phyloP scores from a whole-genome alignment of 768 basidiomycete species.

The Infundibulicybe gibba region DNA sequence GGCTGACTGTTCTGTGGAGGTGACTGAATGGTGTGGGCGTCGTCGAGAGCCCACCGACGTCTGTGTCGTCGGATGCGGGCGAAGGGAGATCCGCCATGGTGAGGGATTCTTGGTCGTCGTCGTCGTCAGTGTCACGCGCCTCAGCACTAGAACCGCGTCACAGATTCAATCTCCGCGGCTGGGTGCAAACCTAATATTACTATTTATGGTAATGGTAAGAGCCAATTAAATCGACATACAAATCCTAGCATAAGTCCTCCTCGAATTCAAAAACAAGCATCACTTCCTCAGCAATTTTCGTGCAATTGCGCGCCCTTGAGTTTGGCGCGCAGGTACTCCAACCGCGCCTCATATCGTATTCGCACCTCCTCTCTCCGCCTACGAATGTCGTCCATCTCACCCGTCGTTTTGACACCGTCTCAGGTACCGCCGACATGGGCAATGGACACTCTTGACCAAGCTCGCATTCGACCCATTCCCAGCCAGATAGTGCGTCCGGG shows the following conservation, averaged over 20 bases:
- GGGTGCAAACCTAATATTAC: no score
- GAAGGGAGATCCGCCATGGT: constrained; percentile 26
- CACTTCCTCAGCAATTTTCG: constrained; percentile 72
- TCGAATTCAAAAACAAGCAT: constrained; percentile 10
- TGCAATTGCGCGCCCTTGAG: constrained; percentile 81
- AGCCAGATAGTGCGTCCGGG: constrained; percentile 26
- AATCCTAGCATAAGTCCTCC: constrained; percentile 10
- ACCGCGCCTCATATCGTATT: constrained; percentile 65
- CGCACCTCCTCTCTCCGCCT: constrained; percentile 67
- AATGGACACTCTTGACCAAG: constrained; percentile 41
- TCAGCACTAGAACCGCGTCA: no score
- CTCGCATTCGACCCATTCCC: constrained; percentile 42
- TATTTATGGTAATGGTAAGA: no score
- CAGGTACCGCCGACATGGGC: constrained; percentile 18
- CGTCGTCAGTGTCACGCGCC: constrained; percentile 11
- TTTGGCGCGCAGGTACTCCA: constrained; percentile 80
- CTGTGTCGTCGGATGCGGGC: constrained; percentile 28
- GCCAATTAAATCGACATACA: no score
- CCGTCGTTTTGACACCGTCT: constrained; percentile 37
- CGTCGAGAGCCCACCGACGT: constrained; percentile 26
- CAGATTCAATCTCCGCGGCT: no score
- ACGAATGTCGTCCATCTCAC: constrained; percentile 68
- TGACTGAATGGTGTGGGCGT: constrained; percentile 43
- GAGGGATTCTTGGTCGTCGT: constrained; percentile 10
- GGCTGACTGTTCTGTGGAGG: constrained; percentile 42